phyloP scores from a whole-genome alignment of 352 stramenopile genomes.

The Pythium dissotocum region DNA sequence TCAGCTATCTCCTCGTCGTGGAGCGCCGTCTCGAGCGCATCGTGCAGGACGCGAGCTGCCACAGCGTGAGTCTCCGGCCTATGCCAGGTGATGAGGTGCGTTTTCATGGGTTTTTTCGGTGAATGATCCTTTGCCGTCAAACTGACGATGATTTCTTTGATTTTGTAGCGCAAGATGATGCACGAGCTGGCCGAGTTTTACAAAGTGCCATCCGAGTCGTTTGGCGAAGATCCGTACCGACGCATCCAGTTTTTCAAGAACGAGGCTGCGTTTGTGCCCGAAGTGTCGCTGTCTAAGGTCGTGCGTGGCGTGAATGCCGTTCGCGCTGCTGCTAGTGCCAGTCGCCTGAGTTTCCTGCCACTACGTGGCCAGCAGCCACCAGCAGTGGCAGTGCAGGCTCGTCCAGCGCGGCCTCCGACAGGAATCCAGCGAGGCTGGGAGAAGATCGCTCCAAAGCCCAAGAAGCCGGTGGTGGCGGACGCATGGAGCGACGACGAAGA shows the following conservation, averaged over 20 bases:
- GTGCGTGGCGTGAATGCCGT: conserved; percentile 34
- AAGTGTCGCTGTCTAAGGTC: conserved; percentile 55
- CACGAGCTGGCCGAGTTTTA: conserved; percentile 74
- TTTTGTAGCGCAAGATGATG: conserved; percentile 58
- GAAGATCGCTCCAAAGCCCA: conserved; percentile 48
- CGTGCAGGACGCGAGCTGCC: conserved; percentile 61
- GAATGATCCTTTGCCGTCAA: not conserved
- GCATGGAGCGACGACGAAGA: conserved; percentile 83
- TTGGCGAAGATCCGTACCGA: conserved; percentile 67
- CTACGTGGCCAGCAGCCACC: conserved; percentile 38
- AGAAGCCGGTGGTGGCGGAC: conserved; percentile 48
- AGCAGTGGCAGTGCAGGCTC: conserved; percentile 18
- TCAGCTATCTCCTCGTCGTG: conserved; percentile 66
- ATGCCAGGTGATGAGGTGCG: conserved; percentile 66
- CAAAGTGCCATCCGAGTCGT: conserved; percentile 68
- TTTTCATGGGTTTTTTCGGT: not conserved
- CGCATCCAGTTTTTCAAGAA: conserved; percentile 81
- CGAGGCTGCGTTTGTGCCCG: conserved; percentile 48
- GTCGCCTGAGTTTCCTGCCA: conserved; percentile 59
- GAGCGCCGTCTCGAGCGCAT: conserved; percentile 77
- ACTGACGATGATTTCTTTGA: conserved; percentile 1
- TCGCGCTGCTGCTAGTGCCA: conserved; percentile 24
- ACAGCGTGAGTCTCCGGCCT: conserved; percentile 72
- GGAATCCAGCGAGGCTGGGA: conserved; percentile 70
- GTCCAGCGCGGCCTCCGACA: conserved; percentile 28